phyloP scores from a whole-genome alignment of 768 basidiomycete species.

The Leucosporidium scottii region DNA sequence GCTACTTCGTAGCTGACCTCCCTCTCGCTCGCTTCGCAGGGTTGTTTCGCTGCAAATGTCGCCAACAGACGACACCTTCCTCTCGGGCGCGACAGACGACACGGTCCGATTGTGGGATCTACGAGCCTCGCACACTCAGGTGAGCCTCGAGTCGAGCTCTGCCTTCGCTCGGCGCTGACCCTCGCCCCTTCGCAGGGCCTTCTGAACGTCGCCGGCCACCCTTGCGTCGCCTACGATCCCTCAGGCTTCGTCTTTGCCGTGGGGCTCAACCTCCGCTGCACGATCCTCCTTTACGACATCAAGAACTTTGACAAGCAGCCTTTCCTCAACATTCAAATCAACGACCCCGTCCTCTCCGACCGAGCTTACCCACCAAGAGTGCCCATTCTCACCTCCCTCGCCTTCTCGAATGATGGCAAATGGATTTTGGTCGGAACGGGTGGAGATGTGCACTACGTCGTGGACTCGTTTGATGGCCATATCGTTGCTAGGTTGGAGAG shows the following conservation, averaged over 20 bases:
- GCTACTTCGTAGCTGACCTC: neutral
- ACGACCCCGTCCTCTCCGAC: constrained; percentile 63
- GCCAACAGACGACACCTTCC: constrained; percentile 88
- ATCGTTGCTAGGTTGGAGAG: constrained; percentile 64
- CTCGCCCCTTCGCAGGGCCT: constrained; percentile 48
- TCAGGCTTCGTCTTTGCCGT: constrained; percentile 80
- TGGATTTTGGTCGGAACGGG: constrained; percentile 88
- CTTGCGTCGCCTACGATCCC: constrained; percentile 76
- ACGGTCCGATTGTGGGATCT: constrained; percentile 96
- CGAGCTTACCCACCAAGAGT: constrained; percentile 76
- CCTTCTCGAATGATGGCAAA: constrained; percentile 84
- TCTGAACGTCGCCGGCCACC: constrained; percentile 58
- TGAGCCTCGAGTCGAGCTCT: constrained; percentile 30
- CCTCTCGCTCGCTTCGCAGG: constrained; percentile 37
- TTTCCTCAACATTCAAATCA: constrained; percentile 72
- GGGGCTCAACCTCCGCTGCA: constrained; percentile 65
- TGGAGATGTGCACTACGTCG: constrained; percentile 81
- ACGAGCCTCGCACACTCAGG: constrained; percentile 63
- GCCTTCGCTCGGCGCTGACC: neutral
- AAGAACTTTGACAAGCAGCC: constrained; percentile 85
- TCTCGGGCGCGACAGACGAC: constrained; percentile 88
- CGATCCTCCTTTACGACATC: constrained; percentile 77
- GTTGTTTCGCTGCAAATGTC: constrained; percentile 87
- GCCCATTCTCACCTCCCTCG: constrained; percentile 82
- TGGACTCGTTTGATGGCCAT: constrained; percentile 82